Percentiles rank a stretch among this genome's conserved stretches.
Evolutionary conservation across 2,329 filamentous ascomycete genomes (phyloP).

Genomic region (Phialophora expanda): DNA sequence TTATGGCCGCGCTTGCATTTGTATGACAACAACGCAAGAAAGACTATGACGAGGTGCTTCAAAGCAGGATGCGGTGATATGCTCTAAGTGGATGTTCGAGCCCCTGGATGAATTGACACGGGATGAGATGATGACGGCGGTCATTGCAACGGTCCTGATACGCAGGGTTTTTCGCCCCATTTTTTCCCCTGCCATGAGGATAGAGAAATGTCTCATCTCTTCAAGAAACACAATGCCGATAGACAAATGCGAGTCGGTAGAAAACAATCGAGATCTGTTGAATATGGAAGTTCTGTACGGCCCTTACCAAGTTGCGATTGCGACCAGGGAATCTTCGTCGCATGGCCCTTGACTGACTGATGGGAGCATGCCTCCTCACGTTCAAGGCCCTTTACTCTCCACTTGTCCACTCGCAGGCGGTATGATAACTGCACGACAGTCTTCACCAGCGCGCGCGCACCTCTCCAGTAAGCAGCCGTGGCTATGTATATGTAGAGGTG

Average conservation of each 20-base stretch:
- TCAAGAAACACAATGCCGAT: constrained; percentile 9
- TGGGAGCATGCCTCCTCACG: too few relatives aligned
- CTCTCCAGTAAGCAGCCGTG: too few relatives aligned
- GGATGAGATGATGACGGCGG: constrained; percentile 12
- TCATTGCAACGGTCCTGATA: constrained; percentile 7
- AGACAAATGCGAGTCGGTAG: constrained; percentile 8
- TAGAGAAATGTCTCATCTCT: constrained; percentile 13
- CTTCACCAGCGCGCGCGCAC: too few relatives aligned
- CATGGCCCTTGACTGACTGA: too few relatives aligned
- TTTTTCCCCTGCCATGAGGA: constrained; percentile 21
- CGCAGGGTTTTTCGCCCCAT: constrained; percentile 4
- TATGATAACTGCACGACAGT: too few relatives aligned
- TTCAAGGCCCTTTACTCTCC: too few relatives aligned
- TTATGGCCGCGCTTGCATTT: constrained; percentile 32
- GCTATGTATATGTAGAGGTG: too few relatives aligned
- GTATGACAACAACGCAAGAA: constrained; percentile 22
- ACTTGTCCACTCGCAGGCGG: too few relatives aligned
- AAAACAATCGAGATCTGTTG: neutral
- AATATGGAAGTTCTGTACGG: neutral
- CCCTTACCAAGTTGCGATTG: too few relatives aligned
- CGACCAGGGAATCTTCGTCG: too few relatives aligned
- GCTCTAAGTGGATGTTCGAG: constrained; percentile 23
- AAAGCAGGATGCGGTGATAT: neutral
- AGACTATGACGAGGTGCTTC: constrained; percentile 16
- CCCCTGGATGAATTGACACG: constrained; percentile 3